Base-by-base conservation (phyloP, 2,329 filamentous ascomycete genomes). In the Colletotrichum sp. region DNA sequence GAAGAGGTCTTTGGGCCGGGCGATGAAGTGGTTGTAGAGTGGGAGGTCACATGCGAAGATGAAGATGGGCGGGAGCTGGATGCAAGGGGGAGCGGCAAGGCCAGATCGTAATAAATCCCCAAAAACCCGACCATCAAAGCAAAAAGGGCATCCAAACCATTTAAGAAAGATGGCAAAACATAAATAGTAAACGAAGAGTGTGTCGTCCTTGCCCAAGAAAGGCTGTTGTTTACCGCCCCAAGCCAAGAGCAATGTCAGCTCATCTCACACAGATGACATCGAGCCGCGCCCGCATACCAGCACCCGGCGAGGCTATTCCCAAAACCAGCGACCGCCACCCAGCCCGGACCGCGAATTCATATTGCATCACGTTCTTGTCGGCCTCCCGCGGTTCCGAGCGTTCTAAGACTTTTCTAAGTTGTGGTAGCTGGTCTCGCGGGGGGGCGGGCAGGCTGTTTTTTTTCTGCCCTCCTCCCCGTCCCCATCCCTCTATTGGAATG, bases 401-500 rank as follows among this genome's bases (percentile, higher is more conserved):
- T 52, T 52, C n/a, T 24, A 24, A 52, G 44, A 52, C 44, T n/a
- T 21, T 52, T 52, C 44, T 3, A n/a, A n/a, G 39, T 44, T 44
- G 8, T 39, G 16, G 30, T 21, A 67, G n/a, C 13, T 39, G 59
- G 18, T 62, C 28, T 63, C 4, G 59, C 59, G 30, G 26, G 4
- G 26, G 9, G 18, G 59, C 7, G 18, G 18, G 59, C 9, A 18
- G 59, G 59, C 59, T 13, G 59, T 30, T 12, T 62, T 24, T 32
- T 36, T 63, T 34, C 32, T 36, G 8, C 30, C 32, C 30, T 59
- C 24, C 9, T 12, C 15, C n/a, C 21, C 28, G 4, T 24, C 52
- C n/a, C n/a, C 16, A 71, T 76, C 69, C 73, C 73, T 76, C 65
- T 66, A 60, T 68, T 68, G 73, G 69, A 73, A 73, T 69, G 74